Conservation (phyloP, 2,329 filamentous ascomycete genomes). For the Ophiostoma australiae region DNA sequence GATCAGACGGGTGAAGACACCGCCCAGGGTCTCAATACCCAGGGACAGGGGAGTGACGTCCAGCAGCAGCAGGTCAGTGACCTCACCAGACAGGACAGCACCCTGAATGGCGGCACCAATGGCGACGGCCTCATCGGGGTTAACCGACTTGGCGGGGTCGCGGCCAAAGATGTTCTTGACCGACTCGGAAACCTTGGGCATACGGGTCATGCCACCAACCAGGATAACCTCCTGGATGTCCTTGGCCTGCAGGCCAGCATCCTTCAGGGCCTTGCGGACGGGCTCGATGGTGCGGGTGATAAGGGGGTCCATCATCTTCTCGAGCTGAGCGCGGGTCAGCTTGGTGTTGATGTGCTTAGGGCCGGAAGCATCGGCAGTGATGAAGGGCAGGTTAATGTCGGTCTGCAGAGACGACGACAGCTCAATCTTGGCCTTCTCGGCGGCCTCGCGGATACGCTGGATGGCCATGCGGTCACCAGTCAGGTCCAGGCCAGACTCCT, state of each 20-base stretch:
- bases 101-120: conserved; percentile 98
- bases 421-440: conserved; percentile 99
- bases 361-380: conserved; percentile 89
- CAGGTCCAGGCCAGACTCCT: conserved; percentile 82
- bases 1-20: conserved; percentile 99
- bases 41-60: conserved; percentile 92
- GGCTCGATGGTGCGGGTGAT: conserved; percentile 97
- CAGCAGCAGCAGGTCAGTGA: conserved; percentile 78
- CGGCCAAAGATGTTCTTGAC: conserved; percentile 99
- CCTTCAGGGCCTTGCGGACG: conserved; percentile 91
- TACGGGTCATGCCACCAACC: conserved; percentile 94
- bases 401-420: conserved; percentile 91
- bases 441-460: conserved; percentile 96
- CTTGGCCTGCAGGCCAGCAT: conserved; percentile 77
- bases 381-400: conserved; percentile 98
- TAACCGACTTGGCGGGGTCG: conserved; percentile 99
- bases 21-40: conserved; percentile 99
- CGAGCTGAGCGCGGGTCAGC: conserved; percentile 98
- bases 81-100: conserved; percentile 77
- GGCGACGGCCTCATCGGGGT: conserved; percentile 97
- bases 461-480: conserved; percentile 94
- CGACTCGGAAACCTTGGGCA: conserved; percentile 98
- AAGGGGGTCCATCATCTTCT: conserved; percentile 97
- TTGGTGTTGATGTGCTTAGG: conserved; percentile 99
- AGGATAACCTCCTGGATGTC: conserved; percentile 97